These are phyloP conservation scores for Candida silvicultrix DNA, from an alignment of 805 yeast species.

Conservation along the genomic window DNA sequence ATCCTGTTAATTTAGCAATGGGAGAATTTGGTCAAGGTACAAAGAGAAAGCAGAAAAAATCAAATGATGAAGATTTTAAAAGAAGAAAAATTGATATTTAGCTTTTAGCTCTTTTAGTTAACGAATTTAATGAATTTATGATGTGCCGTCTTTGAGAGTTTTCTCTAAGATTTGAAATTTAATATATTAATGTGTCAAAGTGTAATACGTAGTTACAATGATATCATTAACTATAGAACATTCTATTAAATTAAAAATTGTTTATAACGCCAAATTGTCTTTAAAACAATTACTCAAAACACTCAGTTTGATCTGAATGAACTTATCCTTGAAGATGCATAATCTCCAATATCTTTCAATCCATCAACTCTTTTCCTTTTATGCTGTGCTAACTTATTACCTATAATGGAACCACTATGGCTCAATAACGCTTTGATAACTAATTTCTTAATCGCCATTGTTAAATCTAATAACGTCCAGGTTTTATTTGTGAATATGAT, in stretches of 20 bases:
- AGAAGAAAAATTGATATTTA: conserved; percentile 19
- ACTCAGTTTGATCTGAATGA: neutral
- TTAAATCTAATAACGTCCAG: conserved; percentile 68
- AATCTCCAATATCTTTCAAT: neutral
- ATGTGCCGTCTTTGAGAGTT: neutral
- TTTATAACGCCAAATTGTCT: too few relatives aligned
- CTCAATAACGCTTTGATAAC: conserved; percentile 49
- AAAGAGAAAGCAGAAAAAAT: conserved; percentile 34
- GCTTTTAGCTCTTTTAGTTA: too few relatives aligned
- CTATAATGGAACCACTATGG: conserved; percentile 71
- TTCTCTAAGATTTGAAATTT: too few relatives aligned
- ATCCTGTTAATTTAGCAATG: conserved; percentile 58
- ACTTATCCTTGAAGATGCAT: neutral
- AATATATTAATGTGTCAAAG: too few relatives aligned
- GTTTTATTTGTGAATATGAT: conserved; percentile 53
- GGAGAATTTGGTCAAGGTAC: conserved; percentile 32
- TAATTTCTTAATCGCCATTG: conserved; percentile 54
- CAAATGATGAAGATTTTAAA: conserved; percentile 23
- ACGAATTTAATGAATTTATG: neutral
- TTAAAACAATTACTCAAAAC: too few relatives aligned
- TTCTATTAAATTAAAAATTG: too few relatives aligned
- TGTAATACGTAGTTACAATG: too few relatives aligned
- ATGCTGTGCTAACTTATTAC: conserved; percentile 57
- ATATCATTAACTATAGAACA: too few relatives aligned
- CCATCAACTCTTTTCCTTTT: conserved; percentile 16